A percentile compares a stretch with the other conserved stretches of the same genome.
Evolutionary conservation across 2,329 filamentous ascomycete genomes (phyloP).

Genomic region (Fusarium acutatum): DNA sequence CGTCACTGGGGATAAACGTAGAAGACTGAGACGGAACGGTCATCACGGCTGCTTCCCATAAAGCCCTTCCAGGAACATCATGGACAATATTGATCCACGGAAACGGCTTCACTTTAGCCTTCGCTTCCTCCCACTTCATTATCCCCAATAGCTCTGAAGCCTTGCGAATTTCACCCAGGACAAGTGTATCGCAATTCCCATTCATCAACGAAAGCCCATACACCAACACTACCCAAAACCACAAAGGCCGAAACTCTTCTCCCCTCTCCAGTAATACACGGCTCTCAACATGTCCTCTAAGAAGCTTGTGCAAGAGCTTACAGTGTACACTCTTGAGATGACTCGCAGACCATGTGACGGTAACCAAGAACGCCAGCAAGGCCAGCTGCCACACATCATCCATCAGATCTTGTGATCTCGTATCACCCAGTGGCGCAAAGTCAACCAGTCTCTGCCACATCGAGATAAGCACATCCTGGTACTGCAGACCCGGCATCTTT

Average conservation of each 20-base stretch:
- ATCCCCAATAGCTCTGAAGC: not conserved
- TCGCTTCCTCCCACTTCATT: slow-evolving; percentile 12
- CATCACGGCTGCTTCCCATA: slow-evolving; percentile 8
- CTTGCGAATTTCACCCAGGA: not conserved
- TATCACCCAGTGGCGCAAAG: slow-evolving; percentile 8
- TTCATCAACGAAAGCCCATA: slow-evolving; percentile 7
- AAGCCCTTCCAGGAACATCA: not conserved
- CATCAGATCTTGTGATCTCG: slow-evolving; percentile 7
- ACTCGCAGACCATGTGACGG: slow-evolving; percentile 9
- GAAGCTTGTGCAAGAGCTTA: slow-evolving; percentile 2
- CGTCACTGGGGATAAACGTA: not conserved
- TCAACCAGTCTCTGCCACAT: slow-evolving; percentile 21
- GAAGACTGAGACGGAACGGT: no score
- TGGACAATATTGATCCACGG: slow-evolving; percentile 30
- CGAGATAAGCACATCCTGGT: slow-evolving; percentile 26
- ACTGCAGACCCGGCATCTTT: slow-evolving; percentile 10
- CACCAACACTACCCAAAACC: slow-evolving; percentile 28
- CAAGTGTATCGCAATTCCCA: not conserved
- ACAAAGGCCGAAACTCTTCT: slow-evolving; percentile 5
- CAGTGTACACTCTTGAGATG: slow-evolving; percentile 3
- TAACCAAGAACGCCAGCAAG: slow-evolving; percentile 15
- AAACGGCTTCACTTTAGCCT: not conserved
- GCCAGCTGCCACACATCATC: slow-evolving; percentile 25
- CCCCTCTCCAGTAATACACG: not conserved
- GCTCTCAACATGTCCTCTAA: not conserved